Conservation (phyloP, 2,329 filamentous ascomycete genomes). For the Aspergillus sp. region DNA sequence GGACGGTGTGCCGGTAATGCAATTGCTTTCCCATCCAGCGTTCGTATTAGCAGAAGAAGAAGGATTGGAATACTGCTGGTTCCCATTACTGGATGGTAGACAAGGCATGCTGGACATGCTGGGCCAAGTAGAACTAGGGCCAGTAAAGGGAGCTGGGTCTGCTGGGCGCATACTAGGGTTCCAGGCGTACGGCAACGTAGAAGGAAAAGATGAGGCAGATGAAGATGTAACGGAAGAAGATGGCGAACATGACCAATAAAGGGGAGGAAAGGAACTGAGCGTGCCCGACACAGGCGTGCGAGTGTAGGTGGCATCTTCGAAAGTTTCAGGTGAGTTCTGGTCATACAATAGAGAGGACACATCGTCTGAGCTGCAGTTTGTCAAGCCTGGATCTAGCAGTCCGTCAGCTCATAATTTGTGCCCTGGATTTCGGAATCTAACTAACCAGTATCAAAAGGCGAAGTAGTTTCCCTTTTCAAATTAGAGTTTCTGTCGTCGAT, state of each 20-base stretch:
- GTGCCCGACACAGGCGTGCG: not conserved
- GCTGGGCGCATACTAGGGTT: not conserved
- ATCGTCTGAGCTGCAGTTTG: not conserved
- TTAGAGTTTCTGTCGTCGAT: too few relatives aligned
- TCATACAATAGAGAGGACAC: not conserved
- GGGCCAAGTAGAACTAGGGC: not conserved
- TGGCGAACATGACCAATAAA: not conserved
- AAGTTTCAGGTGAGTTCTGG: not conserved
- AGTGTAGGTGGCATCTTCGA: not conserved
- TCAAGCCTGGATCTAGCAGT: not conserved
- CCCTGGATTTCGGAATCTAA: too few relatives aligned
- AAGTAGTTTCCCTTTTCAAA: too few relatives aligned
- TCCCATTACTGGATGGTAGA: not conserved
- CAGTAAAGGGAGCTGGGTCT: not conserved
- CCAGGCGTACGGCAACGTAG: not conserved
- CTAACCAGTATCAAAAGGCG: too few relatives aligned
- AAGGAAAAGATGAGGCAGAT: not conserved
- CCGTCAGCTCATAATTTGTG: not conserved
- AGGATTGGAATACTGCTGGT: too few relatives aligned
- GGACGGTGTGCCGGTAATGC: not conserved
- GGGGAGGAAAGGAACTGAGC: not conserved
- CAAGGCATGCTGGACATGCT: not conserved
- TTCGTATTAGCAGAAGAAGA: too few relatives aligned
- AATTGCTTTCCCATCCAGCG: not conserved
- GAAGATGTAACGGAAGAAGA: not conserved